A percentile compares a stretch with the other conserved stretches of the same genome.
These are phyloP conservation scores for Odontarrhena argentea DNA, from an alignment of 345 rosid species.

Conservation along the genomic window DNA sequence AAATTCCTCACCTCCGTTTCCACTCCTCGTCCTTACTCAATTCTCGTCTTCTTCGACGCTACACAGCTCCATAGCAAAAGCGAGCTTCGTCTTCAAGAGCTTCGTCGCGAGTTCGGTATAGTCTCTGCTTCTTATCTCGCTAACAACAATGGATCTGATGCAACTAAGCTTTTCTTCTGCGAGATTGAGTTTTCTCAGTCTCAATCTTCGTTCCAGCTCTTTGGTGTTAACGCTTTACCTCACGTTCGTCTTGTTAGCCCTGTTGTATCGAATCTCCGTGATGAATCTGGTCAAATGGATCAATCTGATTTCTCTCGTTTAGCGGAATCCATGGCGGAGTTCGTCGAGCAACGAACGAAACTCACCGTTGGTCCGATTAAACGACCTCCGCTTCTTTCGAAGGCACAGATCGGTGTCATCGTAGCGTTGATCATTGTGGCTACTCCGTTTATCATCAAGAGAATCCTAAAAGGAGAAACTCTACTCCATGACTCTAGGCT, in stretches of 20 bases:
- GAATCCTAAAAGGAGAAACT: slow-evolving; percentile 57
- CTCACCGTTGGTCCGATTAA: slow-evolving; percentile 68
- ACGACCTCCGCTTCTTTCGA: slow-evolving; percentile 68
- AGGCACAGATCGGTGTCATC: slow-evolving; percentile 45
- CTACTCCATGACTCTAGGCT: slow-evolving; percentile 62
- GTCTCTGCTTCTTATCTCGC: slow-evolving; percentile 71
- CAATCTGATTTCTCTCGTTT: slow-evolving; percentile 67
- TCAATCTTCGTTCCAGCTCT: slow-evolving; percentile 66
- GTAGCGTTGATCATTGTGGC: slow-evolving; percentile 42
- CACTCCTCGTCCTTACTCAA: slow-evolving; percentile 71
- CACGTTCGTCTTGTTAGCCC: slow-evolving; percentile 79
- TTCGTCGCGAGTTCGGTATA: slow-evolving; percentile 68
- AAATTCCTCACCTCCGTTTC: slow-evolving; percentile 71
- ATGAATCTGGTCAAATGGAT: slow-evolving; percentile 72
- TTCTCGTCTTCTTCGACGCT: slow-evolving; percentile 92
- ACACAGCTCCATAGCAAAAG: slow-evolving; percentile 56
- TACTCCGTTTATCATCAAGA: slow-evolving; percentile 54
- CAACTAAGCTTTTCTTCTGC: slow-evolving; percentile 74
- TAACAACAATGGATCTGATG: slow-evolving; percentile 57
- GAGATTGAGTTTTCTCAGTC: slow-evolving; percentile 74
- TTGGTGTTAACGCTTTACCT: slow-evolving; percentile 90
- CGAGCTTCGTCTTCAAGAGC: slow-evolving; percentile 74
- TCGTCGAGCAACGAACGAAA: slow-evolving; percentile 62
- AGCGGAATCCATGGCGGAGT: slow-evolving; percentile 85
- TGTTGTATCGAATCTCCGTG: slow-evolving; percentile 50